Conservation (phyloP, 352 stramenopile genomes). For the Phytophthora niederhauseri region DNA sequence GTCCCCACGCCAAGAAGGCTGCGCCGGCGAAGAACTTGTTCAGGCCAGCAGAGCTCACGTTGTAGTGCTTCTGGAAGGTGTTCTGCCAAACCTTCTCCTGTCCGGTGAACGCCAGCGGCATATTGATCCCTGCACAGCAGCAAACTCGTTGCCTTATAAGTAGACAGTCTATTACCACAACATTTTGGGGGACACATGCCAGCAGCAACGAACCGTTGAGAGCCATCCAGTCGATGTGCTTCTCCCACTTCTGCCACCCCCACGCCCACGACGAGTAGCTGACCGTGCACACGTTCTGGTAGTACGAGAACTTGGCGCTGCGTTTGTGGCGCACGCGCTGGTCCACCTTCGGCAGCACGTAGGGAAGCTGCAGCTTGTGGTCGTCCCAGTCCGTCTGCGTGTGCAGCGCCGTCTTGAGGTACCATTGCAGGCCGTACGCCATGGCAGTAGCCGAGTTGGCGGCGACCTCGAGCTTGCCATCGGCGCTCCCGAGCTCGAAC, state of each 20-base stretch:
- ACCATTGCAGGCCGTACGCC: slow-evolving; percentile 78
- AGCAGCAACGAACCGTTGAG: slow-evolving; percentile 62
- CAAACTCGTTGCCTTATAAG: background rate
- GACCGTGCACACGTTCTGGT: slow-evolving; percentile 93
- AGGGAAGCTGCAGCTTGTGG: slow-evolving; percentile 66
- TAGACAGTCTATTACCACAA: background rate
- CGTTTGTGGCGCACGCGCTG: slow-evolving; percentile 53
- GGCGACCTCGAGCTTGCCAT: slow-evolving; percentile 58
- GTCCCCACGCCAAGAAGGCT: slow-evolving; percentile 89
- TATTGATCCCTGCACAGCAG: slow-evolving; percentile 76
- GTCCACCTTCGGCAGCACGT: slow-evolving; percentile 51
- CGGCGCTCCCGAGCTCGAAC: slow-evolving; percentile 58
- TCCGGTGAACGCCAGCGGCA: slow-evolving; percentile 90
- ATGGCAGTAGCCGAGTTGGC: slow-evolving; percentile 66
- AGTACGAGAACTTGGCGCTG: slow-evolving; percentile 86
- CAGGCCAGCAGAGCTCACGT: slow-evolving; percentile 74
- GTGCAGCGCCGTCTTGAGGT: slow-evolving; percentile 71
- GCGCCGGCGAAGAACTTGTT: slow-evolving; percentile 91
- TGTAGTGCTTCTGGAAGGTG: slow-evolving; percentile 84
- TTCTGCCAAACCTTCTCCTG: slow-evolving; percentile 91
- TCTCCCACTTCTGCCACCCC: slow-evolving; percentile 89
- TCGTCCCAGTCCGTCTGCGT: slow-evolving; percentile 87
- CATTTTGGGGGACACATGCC: background rate
- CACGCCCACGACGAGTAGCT: slow-evolving; percentile 92
- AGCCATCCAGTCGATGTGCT: slow-evolving; percentile 94